phyloP scores from a whole-genome alignment of 306 rosid genomes.

The Quercus variabilis region DNA sequence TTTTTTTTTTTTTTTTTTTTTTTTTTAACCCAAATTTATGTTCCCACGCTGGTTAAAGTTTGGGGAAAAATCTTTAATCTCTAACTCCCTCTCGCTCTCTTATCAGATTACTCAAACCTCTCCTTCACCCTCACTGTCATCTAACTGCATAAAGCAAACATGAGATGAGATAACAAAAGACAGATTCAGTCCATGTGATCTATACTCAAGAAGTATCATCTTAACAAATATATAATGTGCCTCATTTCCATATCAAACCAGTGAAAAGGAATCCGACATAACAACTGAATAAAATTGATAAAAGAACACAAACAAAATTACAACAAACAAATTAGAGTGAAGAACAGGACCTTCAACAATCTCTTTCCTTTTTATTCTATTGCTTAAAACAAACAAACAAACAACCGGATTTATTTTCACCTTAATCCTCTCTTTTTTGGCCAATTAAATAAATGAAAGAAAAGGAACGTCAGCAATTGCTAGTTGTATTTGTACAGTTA shows the following conservation, averaged over 20 bases:
- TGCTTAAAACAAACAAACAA: constrained; percentile 23
- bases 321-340: constrained; percentile 29
- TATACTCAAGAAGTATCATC: background rate
- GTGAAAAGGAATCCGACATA: constrained; percentile 78
- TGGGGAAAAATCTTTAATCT: too few species aligned
- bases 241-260: constrained; percentile 27
- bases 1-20: too few species aligned
- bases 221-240: background rate
- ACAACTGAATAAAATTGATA: constrained; percentile 27
- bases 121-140: too few species aligned
- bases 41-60: too few species aligned
- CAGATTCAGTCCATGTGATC: background rate
- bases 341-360: constrained; percentile 30
- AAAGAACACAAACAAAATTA: background rate
- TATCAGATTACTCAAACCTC: too few species aligned
- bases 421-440: background rate
- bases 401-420: constrained; percentile 77
- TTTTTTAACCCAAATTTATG: too few species aligned
- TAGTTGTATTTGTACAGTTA: too few species aligned
- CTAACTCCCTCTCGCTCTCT: too few species aligned
- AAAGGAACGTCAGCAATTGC: too few species aligned
- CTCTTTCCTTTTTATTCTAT: background rate
- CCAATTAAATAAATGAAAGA: too few species aligned
- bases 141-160: too few species aligned
- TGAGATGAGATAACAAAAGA: too few species aligned